Evolutionary conservation across 306 rosid species (phyloP).

Genomic region (Cyamopsis tetragonoloba): DNA sequence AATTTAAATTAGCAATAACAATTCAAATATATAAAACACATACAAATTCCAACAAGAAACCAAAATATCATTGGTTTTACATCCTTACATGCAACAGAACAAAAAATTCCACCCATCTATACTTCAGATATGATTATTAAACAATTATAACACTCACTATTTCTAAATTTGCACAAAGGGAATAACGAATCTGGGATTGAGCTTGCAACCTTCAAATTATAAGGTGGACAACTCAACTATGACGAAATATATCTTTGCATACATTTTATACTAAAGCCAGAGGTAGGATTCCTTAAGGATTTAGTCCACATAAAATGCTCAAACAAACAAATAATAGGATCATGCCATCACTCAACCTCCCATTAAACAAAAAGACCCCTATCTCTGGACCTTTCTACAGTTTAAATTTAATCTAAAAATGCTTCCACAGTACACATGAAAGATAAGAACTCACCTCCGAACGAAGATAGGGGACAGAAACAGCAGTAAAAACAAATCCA

Average conservation of each 20-base stretch:
- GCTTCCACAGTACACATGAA: no score
- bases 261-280: not conserved
- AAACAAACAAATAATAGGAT: not conserved
- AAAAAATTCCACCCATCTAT: not conserved
- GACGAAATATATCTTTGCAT: not conserved
- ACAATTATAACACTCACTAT: not conserved
- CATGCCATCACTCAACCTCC: not conserved
- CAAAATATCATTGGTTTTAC: not conserved
- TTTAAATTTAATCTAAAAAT: no score
- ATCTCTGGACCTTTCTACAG: not conserved
- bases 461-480: slow-evolving; percentile 82
- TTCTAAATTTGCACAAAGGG: not conserved
- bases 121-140: not conserved
- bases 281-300: not conserved
- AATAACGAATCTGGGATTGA: not conserved
- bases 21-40: not conserved
- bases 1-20: not conserved
- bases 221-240: not conserved
- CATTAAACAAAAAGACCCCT: not conserved
- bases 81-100: not conserved
- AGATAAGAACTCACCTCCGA: slow-evolving; percentile 59
- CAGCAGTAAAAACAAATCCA: slow-evolving; percentile 73
- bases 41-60: not conserved
- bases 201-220: not conserved
- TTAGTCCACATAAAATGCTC: not conserved